phyloP scores from a whole-genome alignment of 441 rosid species.

The Lagerstroemia fauriei region DNA sequence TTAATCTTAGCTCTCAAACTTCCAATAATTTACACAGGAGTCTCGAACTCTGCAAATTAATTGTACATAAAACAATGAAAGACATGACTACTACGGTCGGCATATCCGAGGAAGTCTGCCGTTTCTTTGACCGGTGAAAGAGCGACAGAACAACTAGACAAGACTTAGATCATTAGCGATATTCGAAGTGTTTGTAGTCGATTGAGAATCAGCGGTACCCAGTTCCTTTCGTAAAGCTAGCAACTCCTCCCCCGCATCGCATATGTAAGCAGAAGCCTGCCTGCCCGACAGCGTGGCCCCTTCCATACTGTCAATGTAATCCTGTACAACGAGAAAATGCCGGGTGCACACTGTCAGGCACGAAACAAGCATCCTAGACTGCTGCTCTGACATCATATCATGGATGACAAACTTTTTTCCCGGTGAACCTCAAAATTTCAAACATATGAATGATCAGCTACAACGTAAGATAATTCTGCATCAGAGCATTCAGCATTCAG shows the following conservation, averaged over 20 bases:
- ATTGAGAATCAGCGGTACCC: slow-evolving; percentile 39
- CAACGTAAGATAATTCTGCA: too few species aligned
- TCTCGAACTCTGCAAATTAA: neutral
- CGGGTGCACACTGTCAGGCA: neutral
- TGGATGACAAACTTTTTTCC: neutral
- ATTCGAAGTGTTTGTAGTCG: slow-evolving; percentile 24
- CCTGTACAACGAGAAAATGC: slow-evolving; percentile 45
- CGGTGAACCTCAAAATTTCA: neutral
- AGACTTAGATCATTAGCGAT: slow-evolving; percentile 62
- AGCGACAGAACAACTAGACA: slow-evolving; percentile 37
- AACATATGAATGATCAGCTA: too few species aligned
- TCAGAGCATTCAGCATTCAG: too few species aligned
- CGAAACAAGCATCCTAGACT: neutral
- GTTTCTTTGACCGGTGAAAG: neutral
- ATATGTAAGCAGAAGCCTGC: slow-evolving; percentile 80
- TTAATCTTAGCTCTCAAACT: neutral
- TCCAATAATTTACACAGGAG: neutral
- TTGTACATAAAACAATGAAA: too few species aligned
- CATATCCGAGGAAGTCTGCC: neutral
- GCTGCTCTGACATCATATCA: neutral
- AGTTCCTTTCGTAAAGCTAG: slow-evolving; percentile 64
- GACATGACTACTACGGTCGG: neutral
- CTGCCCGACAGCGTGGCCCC: slow-evolving; percentile 93
- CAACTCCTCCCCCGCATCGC: slow-evolving; percentile 78
- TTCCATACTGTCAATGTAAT: slow-evolving; percentile 97